Evolutionary conservation across 1,139 yeast genomes (phyloP).

Genomic region (Debaryomyces udenii): DNA sequence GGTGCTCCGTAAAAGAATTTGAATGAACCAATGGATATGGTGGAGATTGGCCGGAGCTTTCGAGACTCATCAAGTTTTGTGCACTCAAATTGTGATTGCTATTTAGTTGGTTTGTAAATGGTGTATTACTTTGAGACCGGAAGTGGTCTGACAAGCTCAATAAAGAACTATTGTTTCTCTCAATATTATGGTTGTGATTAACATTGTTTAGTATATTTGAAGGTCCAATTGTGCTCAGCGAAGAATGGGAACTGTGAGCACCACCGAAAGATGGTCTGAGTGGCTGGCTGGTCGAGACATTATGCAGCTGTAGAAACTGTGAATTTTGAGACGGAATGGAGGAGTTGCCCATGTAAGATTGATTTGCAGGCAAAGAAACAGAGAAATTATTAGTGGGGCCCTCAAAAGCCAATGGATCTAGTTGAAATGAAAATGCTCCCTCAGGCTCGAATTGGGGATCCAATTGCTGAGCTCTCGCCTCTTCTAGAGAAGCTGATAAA

Average conservation of each 20-base stretch:
- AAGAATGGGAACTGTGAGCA: slow-evolving; percentile 1
- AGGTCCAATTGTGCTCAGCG: slow-evolving; percentile 13
- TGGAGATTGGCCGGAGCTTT: slow-evolving; percentile 6
- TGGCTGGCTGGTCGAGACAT: neutral
- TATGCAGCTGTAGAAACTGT: slow-evolving; percentile 5
- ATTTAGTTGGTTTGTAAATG: slow-evolving; percentile 10
- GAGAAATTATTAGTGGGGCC: slow-evolving; percentile 30
- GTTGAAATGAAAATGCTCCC: slow-evolving; percentile 28
- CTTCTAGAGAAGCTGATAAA: slow-evolving; percentile 19
- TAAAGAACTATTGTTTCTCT: slow-evolving; percentile 28
- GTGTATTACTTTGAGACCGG: slow-evolving; percentile 21
- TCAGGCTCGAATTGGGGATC: slow-evolving; percentile 7
- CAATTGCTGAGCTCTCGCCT: slow-evolving; percentile 11
- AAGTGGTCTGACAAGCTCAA: slow-evolving; percentile 30
- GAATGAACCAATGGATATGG: slow-evolving; percentile 10
- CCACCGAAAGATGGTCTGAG: slow-evolving; percentile 16
- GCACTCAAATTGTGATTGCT: slow-evolving; percentile 1
- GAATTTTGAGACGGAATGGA: slow-evolving; percentile 3
- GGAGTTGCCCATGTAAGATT: slow-evolving; percentile 2
- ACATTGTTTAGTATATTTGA: slow-evolving; percentile 14
- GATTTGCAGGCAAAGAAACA: slow-evolving; percentile 8
- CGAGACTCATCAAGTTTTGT: slow-evolving; percentile 1
- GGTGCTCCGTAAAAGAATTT: slow-evolving; percentile 9
- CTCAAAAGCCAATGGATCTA: slow-evolving; percentile 40
- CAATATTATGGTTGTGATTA: slow-evolving; percentile 12